Evolutionary conservation across 306 rosid species (phyloP).

Genomic region (Medicago lupulina): DNA sequence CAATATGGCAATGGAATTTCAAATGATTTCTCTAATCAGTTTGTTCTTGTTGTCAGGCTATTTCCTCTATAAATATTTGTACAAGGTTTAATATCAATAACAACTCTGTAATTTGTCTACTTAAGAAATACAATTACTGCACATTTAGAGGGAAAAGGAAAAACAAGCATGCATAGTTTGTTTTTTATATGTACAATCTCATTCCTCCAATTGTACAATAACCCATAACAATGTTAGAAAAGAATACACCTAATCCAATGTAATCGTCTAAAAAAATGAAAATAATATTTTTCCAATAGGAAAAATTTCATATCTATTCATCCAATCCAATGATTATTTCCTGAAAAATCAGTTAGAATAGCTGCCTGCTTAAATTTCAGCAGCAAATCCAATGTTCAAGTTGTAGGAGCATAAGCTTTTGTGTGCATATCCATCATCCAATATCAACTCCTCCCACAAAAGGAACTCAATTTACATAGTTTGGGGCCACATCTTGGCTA

Average conservation of each 20-base stretch:
- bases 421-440: not conserved
- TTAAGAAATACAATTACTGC: not conserved
- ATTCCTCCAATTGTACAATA: slow-evolving; percentile 38
- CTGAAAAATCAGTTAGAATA: slow-evolving; percentile 42
- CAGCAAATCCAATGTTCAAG: slow-evolving; percentile 3
- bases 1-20: no score
- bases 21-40: no score
- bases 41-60: not conserved
- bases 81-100: not conserved
- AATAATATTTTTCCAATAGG: slow-evolving; percentile 35
- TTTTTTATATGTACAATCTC: not conserved
- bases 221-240: slow-evolving; percentile 31
- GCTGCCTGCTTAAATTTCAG: slow-evolving; percentile 35
- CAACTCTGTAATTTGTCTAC: not conserved
- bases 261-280: slow-evolving; percentile 25
- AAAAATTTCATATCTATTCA: slow-evolving; percentile 32
- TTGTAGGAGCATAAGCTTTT: not conserved
- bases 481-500: slow-evolving; percentile 1
- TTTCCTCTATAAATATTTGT: no score
- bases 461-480: slow-evolving; percentile 24
- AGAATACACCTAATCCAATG: slow-evolving; percentile 43
- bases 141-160: not conserved
- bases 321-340: slow-evolving; percentile 36
- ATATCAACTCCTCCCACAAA: not conserved
- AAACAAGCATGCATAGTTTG: not conserved